Base-by-base conservation (phyloP, 176 grass and related monocot species). In the Oropetium thomaeum region DNA sequence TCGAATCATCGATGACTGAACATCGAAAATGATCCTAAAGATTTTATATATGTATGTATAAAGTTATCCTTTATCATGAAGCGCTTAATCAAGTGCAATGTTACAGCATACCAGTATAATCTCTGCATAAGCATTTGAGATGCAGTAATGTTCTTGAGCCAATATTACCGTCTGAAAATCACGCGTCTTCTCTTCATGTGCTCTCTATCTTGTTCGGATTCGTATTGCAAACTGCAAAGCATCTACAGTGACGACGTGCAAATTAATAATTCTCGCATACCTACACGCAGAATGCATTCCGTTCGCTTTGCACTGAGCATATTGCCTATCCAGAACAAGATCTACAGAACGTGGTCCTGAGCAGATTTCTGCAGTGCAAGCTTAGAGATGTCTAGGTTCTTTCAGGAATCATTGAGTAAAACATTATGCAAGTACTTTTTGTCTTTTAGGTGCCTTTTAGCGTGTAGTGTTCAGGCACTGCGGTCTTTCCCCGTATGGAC, bases 381-480 rank as follows among this genome's bases (percentile, higher is more conserved):
- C 9, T 23, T 57, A 57, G 53, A 81, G 30, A 44, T 27, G 54
- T 58, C 58, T 27, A 12, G 47, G 47, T 82, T 74, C 66, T 65
- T 71, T 62, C 59, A 43, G 39, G 75, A 83, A 69, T 87, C 62
- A 74, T 83, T 78, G 79, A 34, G 33, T 51, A 87, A 87, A 67
- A 73, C 51, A 66, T 67, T 87, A 79, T 79, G 67, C 68, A 73
- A 29, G 53, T 78, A 78, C 57, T 70, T 83, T 72, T 78, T 87
- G 79, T 62, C 80, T 74, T 83, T 83, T 79, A 62, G 75, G 62
- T 87, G 69, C 80, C 74, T 87, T 87, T 79, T 74, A 69, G 74
- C 74, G 80, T 79, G 74, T 57, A 67, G 74, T 59, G 12, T 83
- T 79, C 28, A 55, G 74, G 67, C 58, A 54, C 85, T 69, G 25